Percentiles rank a stretch among this genome's conserved stretches.
These are phyloP conservation scores for Fennellomyces sp. DNA, from an alignment of 371 early-diverging fungal species.

Conservation along the genomic window DNA sequence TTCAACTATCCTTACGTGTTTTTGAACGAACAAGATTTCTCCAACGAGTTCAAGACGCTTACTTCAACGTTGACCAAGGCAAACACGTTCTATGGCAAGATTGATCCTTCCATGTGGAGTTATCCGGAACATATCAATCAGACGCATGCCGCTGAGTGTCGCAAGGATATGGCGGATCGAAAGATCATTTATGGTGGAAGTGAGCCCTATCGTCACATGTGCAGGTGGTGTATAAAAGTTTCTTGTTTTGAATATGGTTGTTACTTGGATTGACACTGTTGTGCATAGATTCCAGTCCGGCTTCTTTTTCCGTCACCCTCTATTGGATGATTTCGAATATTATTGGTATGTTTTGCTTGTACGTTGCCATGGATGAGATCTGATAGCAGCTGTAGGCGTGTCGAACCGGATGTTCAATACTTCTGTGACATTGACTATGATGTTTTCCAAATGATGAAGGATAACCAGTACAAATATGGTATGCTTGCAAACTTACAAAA, in stretches of 20 bases:
- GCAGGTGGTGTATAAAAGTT: no score
- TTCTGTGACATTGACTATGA: conserved; percentile 90
- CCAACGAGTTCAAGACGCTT: conserved; percentile 70
- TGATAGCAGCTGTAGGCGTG: no score
- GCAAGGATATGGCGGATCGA: conserved; percentile 59
- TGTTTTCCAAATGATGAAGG: conserved; percentile 84
- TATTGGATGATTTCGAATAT: conserved; percentile 80
- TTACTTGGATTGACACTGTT: neutral
- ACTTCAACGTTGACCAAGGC: conserved; percentile 53
- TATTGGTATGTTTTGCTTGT: conserved; percentile 78
- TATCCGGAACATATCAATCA: conserved; percentile 83
- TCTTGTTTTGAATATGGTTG: no score
- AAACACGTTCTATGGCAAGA: conserved; percentile 50
- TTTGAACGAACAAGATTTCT: conserved; percentile 82
- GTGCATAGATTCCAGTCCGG: conserved; percentile 80
- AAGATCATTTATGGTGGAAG: conserved; percentile 84
- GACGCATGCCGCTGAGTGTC: conserved; percentile 58
- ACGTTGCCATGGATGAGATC: no score
- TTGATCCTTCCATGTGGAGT: conserved; percentile 74
- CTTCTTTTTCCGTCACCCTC: conserved; percentile 87
- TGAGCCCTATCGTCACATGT: conserved; percentile 95
- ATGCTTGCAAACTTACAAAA: conserved; percentile 12
- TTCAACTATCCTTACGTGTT: conserved; percentile 92
- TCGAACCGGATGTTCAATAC: conserved; percentile 90
- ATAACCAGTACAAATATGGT: conserved; percentile 84